Percentiles rank a stretch among this genome's conserved stretches.
These are phyloP conservation scores for Monosporascus sp. DNA, from an alignment of 2,329 filamentous ascomycete genomes.

Conservation along the genomic window DNA sequence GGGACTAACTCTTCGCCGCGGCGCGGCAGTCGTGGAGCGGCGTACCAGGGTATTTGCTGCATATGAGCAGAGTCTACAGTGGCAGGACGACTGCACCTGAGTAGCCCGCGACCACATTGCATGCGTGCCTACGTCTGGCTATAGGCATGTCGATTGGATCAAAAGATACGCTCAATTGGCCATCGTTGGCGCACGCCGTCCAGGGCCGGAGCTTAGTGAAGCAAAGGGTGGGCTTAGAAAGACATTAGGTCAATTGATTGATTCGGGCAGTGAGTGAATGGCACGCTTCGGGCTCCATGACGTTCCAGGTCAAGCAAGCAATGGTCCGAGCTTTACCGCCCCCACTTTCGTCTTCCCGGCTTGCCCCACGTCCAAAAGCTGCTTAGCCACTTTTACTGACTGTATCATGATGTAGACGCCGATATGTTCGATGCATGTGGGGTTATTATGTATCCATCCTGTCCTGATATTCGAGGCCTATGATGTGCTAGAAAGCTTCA, in stretches of 20 bases:
- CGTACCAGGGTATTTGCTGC: constrained; percentile 43
- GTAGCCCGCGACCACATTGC: constrained; percentile 62
- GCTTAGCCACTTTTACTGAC: too few species aligned
- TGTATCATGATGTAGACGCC: too few species aligned
- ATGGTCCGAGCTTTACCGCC: too few species aligned
- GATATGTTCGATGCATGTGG: too few species aligned
- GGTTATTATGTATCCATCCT: too few species aligned
- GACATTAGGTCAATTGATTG: neutral
- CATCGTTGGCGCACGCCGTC: neutral
- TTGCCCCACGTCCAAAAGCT: too few species aligned
- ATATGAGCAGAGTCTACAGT: constrained; percentile 56
- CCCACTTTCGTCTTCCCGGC: too few species aligned
- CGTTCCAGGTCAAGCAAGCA: too few species aligned
- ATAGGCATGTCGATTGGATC: constrained; percentile 22
- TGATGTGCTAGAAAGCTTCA: neutral
- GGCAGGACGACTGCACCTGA: constrained; percentile 54
- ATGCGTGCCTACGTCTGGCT: constrained; percentile 59
- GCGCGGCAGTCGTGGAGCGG: constrained; percentile 43
- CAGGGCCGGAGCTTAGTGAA: too few species aligned
- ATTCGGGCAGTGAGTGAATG: neutral
- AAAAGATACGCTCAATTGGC: constrained; percentile 9
- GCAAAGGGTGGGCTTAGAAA: too few species aligned
- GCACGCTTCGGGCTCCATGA: too few species aligned
- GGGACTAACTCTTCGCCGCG: constrained; percentile 44
- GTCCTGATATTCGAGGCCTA: neutral